Evolutionary conservation across 768 basidiomycete species (phyloP), one percentile per base, ranked within the genome.

Genomic region (Myochromella boudieri): DNA sequence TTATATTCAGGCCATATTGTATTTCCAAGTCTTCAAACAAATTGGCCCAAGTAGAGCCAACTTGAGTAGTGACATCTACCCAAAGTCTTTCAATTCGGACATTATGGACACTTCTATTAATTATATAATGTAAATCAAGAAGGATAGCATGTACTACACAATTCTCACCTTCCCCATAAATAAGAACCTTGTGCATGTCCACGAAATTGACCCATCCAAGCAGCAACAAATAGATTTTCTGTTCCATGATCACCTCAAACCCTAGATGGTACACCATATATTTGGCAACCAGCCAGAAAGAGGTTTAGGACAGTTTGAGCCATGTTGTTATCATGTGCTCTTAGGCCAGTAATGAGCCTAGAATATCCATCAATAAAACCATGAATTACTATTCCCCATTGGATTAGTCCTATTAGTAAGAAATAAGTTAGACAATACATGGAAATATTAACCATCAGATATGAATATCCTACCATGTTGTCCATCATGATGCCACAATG

Each of bases 191-290:
- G 38, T 11, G 33, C 21, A 7, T 22, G 15, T 2, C 65, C 62
- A 5, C 36, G 27, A 17, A 27, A 27, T 8, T 37, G 8, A 24
- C 63, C 59, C 59, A 68, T 70, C 45, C 49, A 65, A 18, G 58
- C 56, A 5, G 68, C 66, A 17, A 72, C 64, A 9, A 53, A 42
- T 2, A 70, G 22, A 49, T 74, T 72, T 49, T 72, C 69, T 6
- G 52, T 52, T 3, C 74, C 71, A 60, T 69, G 67, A 46, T 75
- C 70, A 3, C 69, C 72, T 5, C 67, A 46, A 3, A 68, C 21
- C 1, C 64, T 48, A 3, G 55, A 60, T 0, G 69, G 72, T 1
- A 63, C 28, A 1, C 70, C 66, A 57, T 64, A 60, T 3, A 44
- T 25, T 1, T 10, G 14, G 11, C 55, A 42, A 0, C 55, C 61